Conservation (phyloP, 108 stramenopile species). For the Cyclotella distinguenda region DNA sequence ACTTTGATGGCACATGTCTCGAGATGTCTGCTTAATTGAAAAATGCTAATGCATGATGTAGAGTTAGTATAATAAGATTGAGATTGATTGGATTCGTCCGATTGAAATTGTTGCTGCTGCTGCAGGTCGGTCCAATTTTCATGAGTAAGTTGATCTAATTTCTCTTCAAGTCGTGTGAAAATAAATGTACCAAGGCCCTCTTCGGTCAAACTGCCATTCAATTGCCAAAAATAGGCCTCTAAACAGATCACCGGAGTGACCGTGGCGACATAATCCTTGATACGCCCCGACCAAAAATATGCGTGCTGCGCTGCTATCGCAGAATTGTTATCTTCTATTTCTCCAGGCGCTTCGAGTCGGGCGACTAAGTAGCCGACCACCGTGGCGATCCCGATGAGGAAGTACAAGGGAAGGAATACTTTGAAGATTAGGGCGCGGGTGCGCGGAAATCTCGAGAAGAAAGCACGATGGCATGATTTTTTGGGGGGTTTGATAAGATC, state of each 20-base stretch:
- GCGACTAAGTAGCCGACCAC: constrained; percentile 32
- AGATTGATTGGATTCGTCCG: too few species aligned
- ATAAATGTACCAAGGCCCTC: neutral
- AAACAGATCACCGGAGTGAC: constrained; percentile 6
- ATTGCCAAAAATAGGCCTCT: neutral
- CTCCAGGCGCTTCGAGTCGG: constrained; percentile 21
- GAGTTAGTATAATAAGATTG: too few species aligned
- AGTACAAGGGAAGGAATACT: constrained; percentile 36
- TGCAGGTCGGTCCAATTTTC: too few species aligned
- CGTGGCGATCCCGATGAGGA: constrained; percentile 20
- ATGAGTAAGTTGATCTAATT: too few species aligned
- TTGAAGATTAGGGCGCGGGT: constrained; percentile 24
- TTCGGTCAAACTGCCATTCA: neutral
- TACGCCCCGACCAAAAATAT: neutral
- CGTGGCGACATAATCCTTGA: neutral
- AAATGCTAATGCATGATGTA: too few species aligned
- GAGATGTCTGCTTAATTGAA: neutral
- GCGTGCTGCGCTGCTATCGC: neutral
- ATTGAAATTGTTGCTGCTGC: too few species aligned
- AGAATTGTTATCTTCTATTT: constrained; percentile 30
- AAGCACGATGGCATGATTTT: too few species aligned
- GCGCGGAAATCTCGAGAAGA: constrained; percentile 28
- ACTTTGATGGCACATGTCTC: neutral
- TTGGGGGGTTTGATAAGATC: too few species aligned
- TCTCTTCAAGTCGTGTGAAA: too few species aligned